These are phyloP conservation scores for Saccharomycopsis fodiens DNA, from an alignment of 805 yeast species.

Conservation along the genomic window DNA sequence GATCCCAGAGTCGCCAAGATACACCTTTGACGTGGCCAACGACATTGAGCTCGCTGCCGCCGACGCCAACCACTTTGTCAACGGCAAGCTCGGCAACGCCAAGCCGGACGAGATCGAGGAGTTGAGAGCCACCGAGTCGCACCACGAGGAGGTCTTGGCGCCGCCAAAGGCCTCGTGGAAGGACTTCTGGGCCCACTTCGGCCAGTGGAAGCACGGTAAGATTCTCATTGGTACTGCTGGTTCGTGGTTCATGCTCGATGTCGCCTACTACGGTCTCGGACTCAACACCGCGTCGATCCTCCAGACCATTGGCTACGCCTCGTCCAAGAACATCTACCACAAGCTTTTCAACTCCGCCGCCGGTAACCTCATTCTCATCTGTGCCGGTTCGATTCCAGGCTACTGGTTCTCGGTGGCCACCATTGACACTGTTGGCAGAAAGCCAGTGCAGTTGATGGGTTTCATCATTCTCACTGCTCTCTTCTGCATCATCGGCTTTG, in stretches of 20 bases:
- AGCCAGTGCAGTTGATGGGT: conserved; percentile 72
- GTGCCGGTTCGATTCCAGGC: conserved; percentile 94
- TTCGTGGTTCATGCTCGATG: conserved; percentile 85
- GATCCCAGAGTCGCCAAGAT: conserved; percentile 93
- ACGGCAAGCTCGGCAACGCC: conserved; percentile 47
- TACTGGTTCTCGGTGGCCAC: conserved; percentile 83
- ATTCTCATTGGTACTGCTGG: conserved; percentile 83
- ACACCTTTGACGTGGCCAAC: conserved; percentile 66
- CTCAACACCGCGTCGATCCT: conserved; percentile 75
- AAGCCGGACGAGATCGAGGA: conserved; percentile 35
- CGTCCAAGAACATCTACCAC: conserved; percentile 59
- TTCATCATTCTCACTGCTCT: conserved; percentile 63
- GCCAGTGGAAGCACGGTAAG: conserved; percentile 83
- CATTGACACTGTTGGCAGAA: conserved; percentile 76
- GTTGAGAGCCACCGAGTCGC: conserved; percentile 39
- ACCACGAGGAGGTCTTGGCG: conserved; percentile 29
- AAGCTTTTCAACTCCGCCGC: conserved; percentile 73
- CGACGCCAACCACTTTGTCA: conserved; percentile 41
- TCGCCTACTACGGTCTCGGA: conserved; percentile 85
- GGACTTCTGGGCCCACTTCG: conserved; percentile 68
- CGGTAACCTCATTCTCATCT: conserved; percentile 85
- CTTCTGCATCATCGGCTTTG: conserved; percentile 78
- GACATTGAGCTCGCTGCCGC: conserved; percentile 51
- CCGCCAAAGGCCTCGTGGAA: conserved; percentile 77
- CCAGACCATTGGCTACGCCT: conserved; percentile 78